Conservation (phyloP, 1,284 basidiomycete species). For the Coniferiporia weirii region DNA sequence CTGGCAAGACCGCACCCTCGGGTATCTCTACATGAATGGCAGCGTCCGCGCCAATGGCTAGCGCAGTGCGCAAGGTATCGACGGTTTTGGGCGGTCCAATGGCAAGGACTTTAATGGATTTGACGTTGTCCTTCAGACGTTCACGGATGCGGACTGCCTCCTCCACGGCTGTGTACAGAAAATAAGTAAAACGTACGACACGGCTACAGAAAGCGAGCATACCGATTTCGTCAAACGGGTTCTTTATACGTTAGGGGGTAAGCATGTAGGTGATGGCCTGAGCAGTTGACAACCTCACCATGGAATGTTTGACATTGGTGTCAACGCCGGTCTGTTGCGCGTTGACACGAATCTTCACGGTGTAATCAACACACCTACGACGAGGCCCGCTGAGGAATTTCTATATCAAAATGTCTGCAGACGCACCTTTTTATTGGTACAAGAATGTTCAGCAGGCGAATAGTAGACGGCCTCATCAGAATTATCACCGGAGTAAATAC, state of each 20-base stretch:
- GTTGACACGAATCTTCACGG: conserved; percentile 93
- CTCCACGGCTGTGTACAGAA: conserved; percentile 73
- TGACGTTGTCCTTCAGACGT: conserved; percentile 68
- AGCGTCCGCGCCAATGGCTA: conserved; percentile 96
- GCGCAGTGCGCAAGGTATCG: conserved; percentile 91
- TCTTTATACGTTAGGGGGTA: conserved; percentile 42
- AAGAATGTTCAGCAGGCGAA: conserved; percentile 77
- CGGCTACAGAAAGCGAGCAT: conserved; percentile 6
- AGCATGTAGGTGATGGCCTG: not conserved
- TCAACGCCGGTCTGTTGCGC: conserved; percentile 89
- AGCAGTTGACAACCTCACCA: conserved; percentile 52
- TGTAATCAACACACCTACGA: conserved; percentile 71
- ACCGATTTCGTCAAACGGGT: conserved; percentile 97
- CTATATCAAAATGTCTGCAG: conserved; percentile 28
- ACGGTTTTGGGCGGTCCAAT: conserved; percentile 88
- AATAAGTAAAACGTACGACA: not conserved
- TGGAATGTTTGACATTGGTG: conserved; percentile 94
- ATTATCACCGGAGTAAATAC: not conserved
- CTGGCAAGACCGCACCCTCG: conserved; percentile 67
- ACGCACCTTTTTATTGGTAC: conserved; percentile 86
- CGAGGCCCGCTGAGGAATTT: not conserved
- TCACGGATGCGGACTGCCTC: conserved; percentile 94
- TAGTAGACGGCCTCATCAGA: conserved; percentile 68
- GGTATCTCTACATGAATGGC: conserved; percentile 88
- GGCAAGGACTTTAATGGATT: conserved; percentile 86